Base-by-base conservation (phyloP, 2,329 filamentous ascomycete species). In the Zasmidium angulare region DNA sequence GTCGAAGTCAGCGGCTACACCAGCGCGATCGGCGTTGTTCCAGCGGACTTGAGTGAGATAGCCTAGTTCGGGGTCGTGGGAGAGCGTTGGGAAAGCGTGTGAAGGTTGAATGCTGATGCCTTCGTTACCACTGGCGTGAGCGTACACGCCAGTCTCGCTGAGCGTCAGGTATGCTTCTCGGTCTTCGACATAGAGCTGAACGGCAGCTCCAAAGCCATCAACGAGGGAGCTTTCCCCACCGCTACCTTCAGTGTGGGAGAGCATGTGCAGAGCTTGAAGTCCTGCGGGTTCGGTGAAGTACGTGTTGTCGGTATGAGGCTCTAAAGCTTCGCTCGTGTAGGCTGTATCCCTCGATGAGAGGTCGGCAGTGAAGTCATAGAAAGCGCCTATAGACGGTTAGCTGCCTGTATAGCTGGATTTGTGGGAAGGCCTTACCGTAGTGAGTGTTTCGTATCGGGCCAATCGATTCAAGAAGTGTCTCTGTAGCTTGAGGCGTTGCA, bases 271-370 rank as follows among this genome's bases (percentile, higher is more conserved):
- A 23, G 95, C 87, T 74, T 99, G 95, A 31, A 99, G 82, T 10
- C 93, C 91, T 1, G 90, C 88, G 0, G 95, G 93, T 63, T 98
- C 93, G 21, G 86, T 92, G 77, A 98, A 98, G 76, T 99, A 98
- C 0, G 93, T 96, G 6, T 86, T 98, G 76, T 99, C 95, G 1
- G 93, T 98, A 75, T 99, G 95, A 0, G 90, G 88, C 20, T 86
- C 85, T 2, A 99, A 84, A 1, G 87, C 87, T 53, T 95, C 82
- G 68, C 89, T 91, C 1, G 93, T 97, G 77, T 98, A 99, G 2
- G 74, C 74, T 19, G 74, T 76, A 53, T 75, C 73, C 65, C 93
- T 93, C 71, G 89, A 89, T 24, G 91, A 88, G 22, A 97, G 83
- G 74, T 97, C 90, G 3, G 93, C 89, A 0, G 90, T 90, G 74